Percentiles rank a stretch among this genome's conserved stretches.
These are phyloP conservation scores for Psilocybe sp. DNA, from an alignment of 768 basidiomycete species.

Conservation along the genomic window DNA sequence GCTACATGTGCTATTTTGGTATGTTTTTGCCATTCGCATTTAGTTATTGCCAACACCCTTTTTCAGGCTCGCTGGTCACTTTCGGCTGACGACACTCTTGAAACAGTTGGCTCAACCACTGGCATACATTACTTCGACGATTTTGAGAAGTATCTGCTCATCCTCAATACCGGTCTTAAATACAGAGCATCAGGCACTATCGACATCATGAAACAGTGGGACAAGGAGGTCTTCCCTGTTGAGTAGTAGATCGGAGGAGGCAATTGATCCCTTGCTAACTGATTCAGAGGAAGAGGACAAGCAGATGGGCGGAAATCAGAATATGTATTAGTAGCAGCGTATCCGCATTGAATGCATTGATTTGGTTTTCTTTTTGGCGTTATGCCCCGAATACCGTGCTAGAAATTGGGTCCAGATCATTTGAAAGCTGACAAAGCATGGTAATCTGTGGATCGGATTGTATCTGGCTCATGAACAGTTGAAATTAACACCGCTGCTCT, in stretches of 20 bases:
- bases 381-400: neutral
- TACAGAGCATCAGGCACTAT: slow-evolving; percentile 10
- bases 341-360: neutral
- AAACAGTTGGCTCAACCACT: slow-evolving; percentile 11
- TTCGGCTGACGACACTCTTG: slow-evolving; percentile 12
- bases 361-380: neutral
- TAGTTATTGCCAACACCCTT: neutral
- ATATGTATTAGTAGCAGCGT: neutral
- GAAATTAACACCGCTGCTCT: too few species aligned
- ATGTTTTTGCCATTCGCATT: neutral
- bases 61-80: slow-evolving; percentile 14
- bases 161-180: slow-evolving; percentile 11
- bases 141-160: slow-evolving; percentile 13
- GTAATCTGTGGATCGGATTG: neutral
- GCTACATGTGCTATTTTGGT: slow-evolving; percentile 10
- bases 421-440: neutral
- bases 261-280: slow-evolving; percentile 8
- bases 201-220: slow-evolving; percentile 15
- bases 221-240: slow-evolving; percentile 11
- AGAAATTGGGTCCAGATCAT: neutral
- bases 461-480: too few species aligned
- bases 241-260: slow-evolving; percentile 5
- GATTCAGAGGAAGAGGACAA: slow-evolving; percentile 10
- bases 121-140: slow-evolving; percentile 12
- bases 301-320: neutral